Evolutionary conservation across 768 basidiomycete species (phyloP).

Genomic region (Termitomyces sp.): DNA sequence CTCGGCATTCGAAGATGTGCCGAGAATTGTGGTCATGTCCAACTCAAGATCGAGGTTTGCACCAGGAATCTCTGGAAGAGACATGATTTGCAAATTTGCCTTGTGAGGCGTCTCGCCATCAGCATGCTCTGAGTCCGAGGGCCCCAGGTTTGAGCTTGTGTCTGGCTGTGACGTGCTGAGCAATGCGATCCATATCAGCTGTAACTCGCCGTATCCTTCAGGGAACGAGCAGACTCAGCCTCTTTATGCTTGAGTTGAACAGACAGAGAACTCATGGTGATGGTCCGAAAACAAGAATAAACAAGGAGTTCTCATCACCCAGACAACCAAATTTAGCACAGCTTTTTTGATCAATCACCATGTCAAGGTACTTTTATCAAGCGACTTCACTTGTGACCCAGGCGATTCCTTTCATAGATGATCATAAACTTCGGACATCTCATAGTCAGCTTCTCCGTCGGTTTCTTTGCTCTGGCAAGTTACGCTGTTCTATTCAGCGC

Average conservation of each 20-base stretch:
- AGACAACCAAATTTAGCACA: conserved; percentile 21
- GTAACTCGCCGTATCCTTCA: conserved; percentile 14
- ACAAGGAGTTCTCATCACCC: conserved; percentile 34
- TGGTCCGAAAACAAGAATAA: conserved; percentile 29
- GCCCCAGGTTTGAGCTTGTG: neutral
- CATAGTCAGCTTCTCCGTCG: conserved; percentile 37
- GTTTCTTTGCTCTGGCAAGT: conserved; percentile 53
- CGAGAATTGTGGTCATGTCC: conserved; percentile 42
- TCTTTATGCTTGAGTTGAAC: conserved; percentile 16
- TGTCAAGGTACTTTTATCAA: neutral
- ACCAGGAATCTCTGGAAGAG: conserved; percentile 47
- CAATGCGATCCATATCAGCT: conserved; percentile 24
- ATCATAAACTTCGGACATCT: conserved; percentile 37
- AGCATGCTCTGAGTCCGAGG: neutral
- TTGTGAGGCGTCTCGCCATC: neutral
- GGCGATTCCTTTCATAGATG: neutral
- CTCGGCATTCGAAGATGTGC: conserved; percentile 31
- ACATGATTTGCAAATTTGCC: conserved; percentile 4
- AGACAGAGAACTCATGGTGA: conserved; percentile 22
- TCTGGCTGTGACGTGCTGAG: conserved; percentile 16
- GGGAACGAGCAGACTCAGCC: conserved; percentile 29
- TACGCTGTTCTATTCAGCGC: conserved; percentile 66
- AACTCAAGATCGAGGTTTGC: conserved; percentile 38
- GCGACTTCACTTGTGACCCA: neutral
- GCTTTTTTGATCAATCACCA: neutral